A percentile compares a stretch with the other conserved stretches of the same genome.
phyloP scores from a whole-genome alignment of 148 eudicot species.

The Polygonum maritimum region DNA sequence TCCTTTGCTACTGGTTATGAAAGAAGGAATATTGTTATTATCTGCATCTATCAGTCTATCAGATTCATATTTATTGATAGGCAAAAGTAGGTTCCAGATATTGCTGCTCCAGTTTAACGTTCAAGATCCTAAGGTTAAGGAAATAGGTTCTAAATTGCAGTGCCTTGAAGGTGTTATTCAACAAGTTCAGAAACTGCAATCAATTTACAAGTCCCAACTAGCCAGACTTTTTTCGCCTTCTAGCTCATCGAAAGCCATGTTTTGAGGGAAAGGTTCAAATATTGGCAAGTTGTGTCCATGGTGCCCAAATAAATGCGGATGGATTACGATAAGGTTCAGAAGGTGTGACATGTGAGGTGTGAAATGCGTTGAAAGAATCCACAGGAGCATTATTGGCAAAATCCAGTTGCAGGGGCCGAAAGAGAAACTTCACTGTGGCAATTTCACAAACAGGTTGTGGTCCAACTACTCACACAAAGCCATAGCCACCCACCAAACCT shows the following conservation, averaged over 20 bases:
- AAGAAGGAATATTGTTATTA: background rate
- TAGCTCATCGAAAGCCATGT: background rate
- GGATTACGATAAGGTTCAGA: background rate
- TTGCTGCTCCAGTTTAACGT: background rate
- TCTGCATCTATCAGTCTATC: background rate
- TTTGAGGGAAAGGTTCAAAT: background rate
- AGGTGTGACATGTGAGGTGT: constrained; percentile 5
- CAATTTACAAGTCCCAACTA: background rate
- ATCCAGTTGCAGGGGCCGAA: background rate
- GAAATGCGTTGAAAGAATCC: background rate
- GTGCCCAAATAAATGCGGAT: background rate
- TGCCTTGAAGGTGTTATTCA: background rate
- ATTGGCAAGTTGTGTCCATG: background rate
- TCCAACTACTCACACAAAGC: background rate
- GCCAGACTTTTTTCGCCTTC: background rate
- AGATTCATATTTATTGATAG: background rate
- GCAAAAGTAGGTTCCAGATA: background rate
- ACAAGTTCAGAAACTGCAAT: background rate
- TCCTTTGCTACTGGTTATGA: background rate
- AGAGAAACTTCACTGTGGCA: constrained; percentile 14
- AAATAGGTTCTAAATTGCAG: background rate
- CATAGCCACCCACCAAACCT: constrained; percentile 7
- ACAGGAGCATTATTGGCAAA: background rate
- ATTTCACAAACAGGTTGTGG: constrained; percentile 23
- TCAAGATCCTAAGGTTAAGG: background rate